Conservation (phyloP, 2,329 filamentous ascomycete species). For the Ploettnerulaceae sp. region DNA sequence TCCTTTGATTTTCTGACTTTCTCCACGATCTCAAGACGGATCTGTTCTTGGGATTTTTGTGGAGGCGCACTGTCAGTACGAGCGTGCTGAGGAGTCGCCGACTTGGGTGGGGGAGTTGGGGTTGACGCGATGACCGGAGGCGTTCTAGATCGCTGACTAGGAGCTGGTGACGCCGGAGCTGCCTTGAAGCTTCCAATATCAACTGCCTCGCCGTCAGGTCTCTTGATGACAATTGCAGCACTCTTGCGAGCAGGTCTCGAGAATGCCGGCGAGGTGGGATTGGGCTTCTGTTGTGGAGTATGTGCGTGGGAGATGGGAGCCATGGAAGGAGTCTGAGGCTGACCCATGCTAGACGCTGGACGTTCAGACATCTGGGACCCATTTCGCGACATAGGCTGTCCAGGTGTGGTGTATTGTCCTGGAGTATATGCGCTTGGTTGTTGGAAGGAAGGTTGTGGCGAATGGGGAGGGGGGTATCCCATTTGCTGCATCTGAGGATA, state of each 20-base stretch:
- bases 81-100: conserved; percentile 59
- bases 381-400: conserved; percentile 73
- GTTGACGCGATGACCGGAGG: conserved; percentile 65
- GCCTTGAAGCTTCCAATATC: conserved; percentile 63
- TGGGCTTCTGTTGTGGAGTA: conserved; percentile 50
- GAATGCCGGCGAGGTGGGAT: conserved; percentile 37
- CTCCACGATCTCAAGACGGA: conserved; percentile 71
- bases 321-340: conserved; percentile 34
- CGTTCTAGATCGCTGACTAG: conserved; percentile 52
- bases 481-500: conserved; percentile 45
- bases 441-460: conserved; percentile 44
- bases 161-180: conserved; percentile 55
- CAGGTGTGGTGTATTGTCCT: conserved; percentile 41
- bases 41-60: conserved; percentile 72
- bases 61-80: conserved; percentile 63
- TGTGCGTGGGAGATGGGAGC: conserved; percentile 40
- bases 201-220: conserved; percentile 71
- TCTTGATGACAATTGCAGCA: conserved; percentile 78
- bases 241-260: conserved; percentile 47
- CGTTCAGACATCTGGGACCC: conserved; percentile 73
- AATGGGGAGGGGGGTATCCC: conserved; percentile 40
- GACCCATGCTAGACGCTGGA: conserved; percentile 41
- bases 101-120: conserved; percentile 74
- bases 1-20: conserved; percentile 39
- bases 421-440: conserved; percentile 36